These are phyloP conservation scores for Suhomyces bribrorum DNA, from an alignment of 1,139 yeast species.

Conservation along the genomic window DNA sequence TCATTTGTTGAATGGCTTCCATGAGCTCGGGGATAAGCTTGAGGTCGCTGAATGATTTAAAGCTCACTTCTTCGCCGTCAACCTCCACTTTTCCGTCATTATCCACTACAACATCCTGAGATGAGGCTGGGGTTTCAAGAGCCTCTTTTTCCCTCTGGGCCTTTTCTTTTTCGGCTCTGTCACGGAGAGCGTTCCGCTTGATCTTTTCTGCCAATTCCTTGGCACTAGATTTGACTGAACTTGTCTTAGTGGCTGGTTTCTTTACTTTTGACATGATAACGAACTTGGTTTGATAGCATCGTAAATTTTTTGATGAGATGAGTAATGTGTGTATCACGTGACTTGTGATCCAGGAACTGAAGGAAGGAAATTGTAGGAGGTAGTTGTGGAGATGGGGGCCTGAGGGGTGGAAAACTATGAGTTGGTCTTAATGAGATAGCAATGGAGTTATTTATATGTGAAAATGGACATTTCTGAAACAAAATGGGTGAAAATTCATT, in stretches of 20 bases:
- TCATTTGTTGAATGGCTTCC: constrained; percentile 72
- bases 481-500: too few relatives aligned
- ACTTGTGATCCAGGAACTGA: too few relatives aligned
- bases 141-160: constrained; percentile 19
- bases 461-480: too few relatives aligned
- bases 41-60: constrained; percentile 50
- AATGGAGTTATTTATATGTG: too few relatives aligned
- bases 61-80: constrained; percentile 11
- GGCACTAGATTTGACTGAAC: constrained; percentile 17
- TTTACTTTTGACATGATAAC: constrained; percentile 17
- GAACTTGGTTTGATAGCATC: not conserved
- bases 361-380: too few relatives aligned
- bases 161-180: constrained; percentile 21
- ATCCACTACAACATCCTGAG: constrained; percentile 18
- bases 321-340: not conserved
- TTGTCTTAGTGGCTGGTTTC: too few relatives aligned
- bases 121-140: constrained; percentile 14
- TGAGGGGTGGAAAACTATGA: too few relatives aligned
- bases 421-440: too few relatives aligned
- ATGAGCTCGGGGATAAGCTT: constrained; percentile 77
- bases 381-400: too few relatives aligned
- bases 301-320: constrained; percentile 2
- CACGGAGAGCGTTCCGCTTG: constrained; percentile 50
- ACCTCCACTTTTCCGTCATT: constrained; percentile 7
- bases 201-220: constrained; percentile 50